A percentile compares a stretch with the other conserved stretches of the same genome.
phyloP scores from a whole-genome alignment of 805 yeast genomes.

The Danielozyma ontarioensis region DNA sequence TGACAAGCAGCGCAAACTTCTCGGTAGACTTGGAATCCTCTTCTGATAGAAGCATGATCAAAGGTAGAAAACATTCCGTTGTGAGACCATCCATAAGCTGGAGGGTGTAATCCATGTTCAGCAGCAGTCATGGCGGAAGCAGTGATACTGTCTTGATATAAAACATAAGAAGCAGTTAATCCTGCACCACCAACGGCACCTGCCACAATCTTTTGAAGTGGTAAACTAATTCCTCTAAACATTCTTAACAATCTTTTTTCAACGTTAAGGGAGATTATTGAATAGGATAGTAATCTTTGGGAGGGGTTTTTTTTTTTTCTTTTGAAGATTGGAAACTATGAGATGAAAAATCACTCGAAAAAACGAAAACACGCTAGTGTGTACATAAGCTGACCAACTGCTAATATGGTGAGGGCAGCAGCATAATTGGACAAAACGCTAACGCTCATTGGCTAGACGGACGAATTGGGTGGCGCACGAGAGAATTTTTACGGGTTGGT shows the following conservation, averaged over 20 bases:
- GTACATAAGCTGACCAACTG: background rate
- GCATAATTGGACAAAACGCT: background rate
- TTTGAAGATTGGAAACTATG: background rate
- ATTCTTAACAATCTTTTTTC: no score
- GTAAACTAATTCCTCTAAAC: background rate
- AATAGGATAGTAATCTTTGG: no score
- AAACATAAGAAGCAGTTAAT: conserved; percentile 71
- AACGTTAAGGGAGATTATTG: no score
- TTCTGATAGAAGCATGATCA: conserved; percentile 93
- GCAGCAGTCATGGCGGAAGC: conserved; percentile 98
- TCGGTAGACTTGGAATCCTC: conserved; percentile 98
- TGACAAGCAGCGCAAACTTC: conserved; percentile 99
- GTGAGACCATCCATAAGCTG: conserved; percentile 90
- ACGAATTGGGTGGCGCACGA: no score
- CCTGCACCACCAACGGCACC: conserved; percentile 73
- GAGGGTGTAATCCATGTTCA: conserved; percentile 97
- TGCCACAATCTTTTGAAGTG: conserved; percentile 45
- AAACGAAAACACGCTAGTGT: background rate
- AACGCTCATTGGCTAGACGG: background rate
- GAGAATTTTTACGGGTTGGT: no score
- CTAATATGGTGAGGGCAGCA: background rate
- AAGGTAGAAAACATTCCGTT: conserved; percentile 85
- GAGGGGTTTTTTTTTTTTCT: no score
- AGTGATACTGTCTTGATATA: conserved; percentile 78
- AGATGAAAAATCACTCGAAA: background rate